Conservation (phyloP, 2,329 filamentous ascomycete genomes). For the Colletotrichum shisoi region DNA sequence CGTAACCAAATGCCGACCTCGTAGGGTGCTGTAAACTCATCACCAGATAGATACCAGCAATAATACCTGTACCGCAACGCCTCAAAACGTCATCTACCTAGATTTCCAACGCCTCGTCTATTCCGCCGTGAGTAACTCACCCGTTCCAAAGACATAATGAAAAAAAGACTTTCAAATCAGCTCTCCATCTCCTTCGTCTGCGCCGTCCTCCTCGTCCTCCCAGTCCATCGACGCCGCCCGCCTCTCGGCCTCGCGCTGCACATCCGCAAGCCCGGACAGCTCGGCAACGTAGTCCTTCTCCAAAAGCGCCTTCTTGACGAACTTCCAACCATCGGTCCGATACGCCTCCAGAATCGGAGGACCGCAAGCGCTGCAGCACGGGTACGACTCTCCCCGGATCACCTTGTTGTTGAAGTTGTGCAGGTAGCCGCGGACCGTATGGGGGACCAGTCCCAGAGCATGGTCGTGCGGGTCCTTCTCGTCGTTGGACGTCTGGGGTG, state of each 20-base stretch:
- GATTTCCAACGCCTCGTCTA: constrained; percentile 6
- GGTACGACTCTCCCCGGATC: constrained; percentile 77
- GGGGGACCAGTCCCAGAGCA: constrained; percentile 74
- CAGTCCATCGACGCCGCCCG: constrained; percentile 65
- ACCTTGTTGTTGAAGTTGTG: constrained; percentile 76
- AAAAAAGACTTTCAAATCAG: constrained; percentile 48
- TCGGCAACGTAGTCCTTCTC: constrained; percentile 82
- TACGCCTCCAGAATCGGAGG: constrained; percentile 74
- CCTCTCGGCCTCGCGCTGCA: constrained; percentile 67
- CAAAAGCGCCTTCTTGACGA: constrained; percentile 76
- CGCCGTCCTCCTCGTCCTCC: constrained; percentile 64
- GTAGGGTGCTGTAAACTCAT: background rate
- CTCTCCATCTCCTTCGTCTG: constrained; percentile 64
- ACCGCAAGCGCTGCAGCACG: constrained; percentile 83
- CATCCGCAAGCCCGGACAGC: constrained; percentile 75
- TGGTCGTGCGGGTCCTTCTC: constrained; percentile 66
- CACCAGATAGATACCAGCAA: background rate
- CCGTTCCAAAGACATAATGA: too few species aligned
- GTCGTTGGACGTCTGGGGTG: constrained; percentile 58
- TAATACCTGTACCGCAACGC: background rate
- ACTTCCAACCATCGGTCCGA: constrained; percentile 73
- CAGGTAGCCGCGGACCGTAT: constrained; percentile 81
- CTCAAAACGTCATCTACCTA: background rate
- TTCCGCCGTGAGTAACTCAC: background rate
- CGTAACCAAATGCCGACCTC: background rate